These are phyloP conservation scores for Balakata baccata DNA, from an alignment of 345 rosid species.

Conservation along the genomic window DNA sequence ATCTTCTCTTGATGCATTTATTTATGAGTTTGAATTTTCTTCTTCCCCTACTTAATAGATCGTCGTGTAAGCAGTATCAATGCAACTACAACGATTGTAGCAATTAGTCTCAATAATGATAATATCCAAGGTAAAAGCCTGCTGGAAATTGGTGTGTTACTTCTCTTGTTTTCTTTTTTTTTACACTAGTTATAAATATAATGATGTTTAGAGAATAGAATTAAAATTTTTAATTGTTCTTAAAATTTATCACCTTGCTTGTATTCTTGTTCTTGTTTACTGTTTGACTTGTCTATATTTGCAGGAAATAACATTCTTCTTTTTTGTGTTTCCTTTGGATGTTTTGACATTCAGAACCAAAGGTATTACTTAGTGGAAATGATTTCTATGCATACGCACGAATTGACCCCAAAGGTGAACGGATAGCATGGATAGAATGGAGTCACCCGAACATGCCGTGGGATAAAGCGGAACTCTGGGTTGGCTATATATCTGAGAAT, in stretches of 20 bases:
- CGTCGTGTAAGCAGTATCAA: conserved; percentile 54
- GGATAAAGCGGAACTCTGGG: conserved; percentile 94
- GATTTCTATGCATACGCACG: conserved; percentile 99
- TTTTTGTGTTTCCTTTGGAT: conserved; percentile 1
- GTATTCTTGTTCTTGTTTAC: neutral
- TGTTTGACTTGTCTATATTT: conserved; percentile 1
- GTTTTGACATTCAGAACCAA: conserved; percentile 51
- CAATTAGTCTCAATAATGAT: conserved; percentile 42
- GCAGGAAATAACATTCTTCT: conserved; percentile 7
- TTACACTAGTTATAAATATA: neutral
- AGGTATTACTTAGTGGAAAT: conserved; percentile 60
- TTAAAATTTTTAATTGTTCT: neutral
- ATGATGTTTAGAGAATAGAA: neutral
- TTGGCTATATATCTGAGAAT: conserved; percentile 72
- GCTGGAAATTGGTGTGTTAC: neutral
- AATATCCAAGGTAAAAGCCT: conserved; percentile 48
- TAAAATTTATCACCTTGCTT: neutral
- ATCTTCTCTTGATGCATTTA: neutral
- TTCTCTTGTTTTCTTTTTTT: neutral
- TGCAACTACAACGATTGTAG: conserved; percentile 57
- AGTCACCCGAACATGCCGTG: conserved; percentile 93
- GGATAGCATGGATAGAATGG: conserved; percentile 93
- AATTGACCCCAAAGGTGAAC: conserved; percentile 57
- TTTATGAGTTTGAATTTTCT: conserved; percentile 4
- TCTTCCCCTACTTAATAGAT: conserved; percentile 40